Evolutionary conservation across 805 yeast genomes (phyloP), one percentile per base, ranked within the genome.

Genomic region (Debaryomyces hansenii): DNA sequence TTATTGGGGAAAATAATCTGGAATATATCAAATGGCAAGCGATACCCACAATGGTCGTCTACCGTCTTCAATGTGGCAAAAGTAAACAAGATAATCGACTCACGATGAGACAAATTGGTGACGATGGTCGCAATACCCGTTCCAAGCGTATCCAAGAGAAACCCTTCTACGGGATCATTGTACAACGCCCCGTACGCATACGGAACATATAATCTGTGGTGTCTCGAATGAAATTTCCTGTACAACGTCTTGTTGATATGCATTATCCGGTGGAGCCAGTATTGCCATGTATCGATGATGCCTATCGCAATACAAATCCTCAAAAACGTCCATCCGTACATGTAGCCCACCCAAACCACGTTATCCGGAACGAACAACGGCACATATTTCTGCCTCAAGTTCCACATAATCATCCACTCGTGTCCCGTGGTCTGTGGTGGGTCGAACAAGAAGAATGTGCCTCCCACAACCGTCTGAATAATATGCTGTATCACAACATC

Each of bases 11-110:
- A 94, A 18, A 92, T 46, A 37, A 82, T 62, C 74, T 94, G 99
- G 77, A 94, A 87, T 18, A 91, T 83, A 66, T 94, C 99, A 64
- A 74, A 87, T 12, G 98, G 98, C 46, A 94, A 74, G 24, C 91
- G 83, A 66, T 92, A 94, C n/a, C 99, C 99, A 67, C 98, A 94
- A 69, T 94, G 99, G 66, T 94, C 99, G 64, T 94, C 98, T 41
- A 94, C 96, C 1, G 99, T 94, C 67, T 94, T 94, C 79, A 94
- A 67, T 1, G 99, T 94, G 12, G 97, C 88, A 64, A 94, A 89
- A 1, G 92, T 83, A 68, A 76, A 94, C 45, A 94, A 70, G 10
- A 86, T 54, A 18, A 87, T 70, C 42, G 85, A 72, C 68, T 94
- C 98, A 47, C 96, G 82, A 40, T 90, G 87, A 2, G 87, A 70